Conservation (phyloP, 1,139 yeast species). For the Lodderomyces theae region DNA sequence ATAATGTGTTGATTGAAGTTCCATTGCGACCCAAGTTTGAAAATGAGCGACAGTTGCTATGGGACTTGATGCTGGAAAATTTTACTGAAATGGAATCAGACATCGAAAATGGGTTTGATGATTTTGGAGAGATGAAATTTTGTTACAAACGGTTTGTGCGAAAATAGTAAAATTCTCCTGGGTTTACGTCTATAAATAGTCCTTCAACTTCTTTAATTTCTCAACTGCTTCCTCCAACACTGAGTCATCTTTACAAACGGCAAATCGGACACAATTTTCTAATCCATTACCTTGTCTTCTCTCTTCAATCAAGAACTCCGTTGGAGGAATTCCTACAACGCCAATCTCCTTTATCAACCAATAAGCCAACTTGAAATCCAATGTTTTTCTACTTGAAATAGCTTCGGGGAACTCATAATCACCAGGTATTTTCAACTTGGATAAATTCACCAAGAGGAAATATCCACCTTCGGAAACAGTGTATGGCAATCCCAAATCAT, state of each 20-base stretch:
- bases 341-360: conserved; percentile 93
- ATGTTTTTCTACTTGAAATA: conserved; percentile 59
- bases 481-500: conserved; percentile 83
- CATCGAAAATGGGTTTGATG: conserved; percentile 70
- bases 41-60: conserved; percentile 57
- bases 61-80: conserved; percentile 47
- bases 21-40: conserved; percentile 72
- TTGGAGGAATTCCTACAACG: conserved; percentile 94
- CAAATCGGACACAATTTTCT: conserved; percentile 85
- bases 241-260: conserved; percentile 89
- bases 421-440: conserved; percentile 73
- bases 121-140: conserved; percentile 74
- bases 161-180: not conserved
- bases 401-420: conserved; percentile 72
- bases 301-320: conserved; percentile 69
- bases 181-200: conserved; percentile 41
- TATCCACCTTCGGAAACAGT: conserved; percentile 92
- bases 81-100: conserved; percentile 24
- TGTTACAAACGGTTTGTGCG: conserved; percentile 45
- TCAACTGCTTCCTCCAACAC: conserved; percentile 78
- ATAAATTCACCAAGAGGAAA: conserved; percentile 82
- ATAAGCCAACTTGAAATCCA: conserved; percentile 84
- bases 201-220: conserved; percentile 66
- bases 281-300: conserved; percentile 70
- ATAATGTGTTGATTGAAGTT: conserved; percentile 57